Evolutionary conservation across 345 rosid species (phyloP), one percentile per base, ranked within the genome.

Genomic region (Garcia nutans): DNA sequence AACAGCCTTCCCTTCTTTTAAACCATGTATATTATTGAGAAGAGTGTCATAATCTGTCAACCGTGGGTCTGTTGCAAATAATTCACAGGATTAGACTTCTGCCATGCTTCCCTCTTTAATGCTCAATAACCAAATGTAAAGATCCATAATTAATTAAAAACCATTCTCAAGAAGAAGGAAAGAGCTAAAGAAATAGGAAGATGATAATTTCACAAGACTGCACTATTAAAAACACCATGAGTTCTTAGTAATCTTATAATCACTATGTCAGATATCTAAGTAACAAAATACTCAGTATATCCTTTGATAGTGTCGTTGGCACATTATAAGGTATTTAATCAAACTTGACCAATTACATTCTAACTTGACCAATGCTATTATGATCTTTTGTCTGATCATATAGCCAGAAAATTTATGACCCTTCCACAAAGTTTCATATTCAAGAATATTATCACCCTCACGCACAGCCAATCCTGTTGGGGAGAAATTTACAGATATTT

Each of bases 11-110:
- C 99, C 99, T 22, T 82, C 98, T 85, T 82, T 92, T 45, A 96
- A 79, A 67, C 93, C 96, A 26, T 83, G 93, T 67, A 96, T 85
- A 85, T 96, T 96, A 45, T 89, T 90, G 50, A 96, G 97, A 82
- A 96, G 89, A 49, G 96, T 88, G 66, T 87, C 90, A 83, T 96
- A 96, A 84, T 96, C 99, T 10, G 97, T 93, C 96, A 96, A 78
- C 52, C 98, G 89, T 17, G 99, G 99, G 70, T 96, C 99, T 96
- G 94, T 84, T 82, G 52, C 81, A 82, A 82, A 75, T 75, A 62
- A 75, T 41, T 20, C 49, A 71, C 62, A 84, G 65, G 49, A 82
- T 84, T 74, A 84, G 82, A 80, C 56, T 56, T 70, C 79, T 52
- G 22, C 67, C 70, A 84, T 24, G 59, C 79, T 69, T 50, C 42